phyloP scores from a whole-genome alignment of 768 basidiomycete genomes.

The Kwoniella europaea region DNA sequence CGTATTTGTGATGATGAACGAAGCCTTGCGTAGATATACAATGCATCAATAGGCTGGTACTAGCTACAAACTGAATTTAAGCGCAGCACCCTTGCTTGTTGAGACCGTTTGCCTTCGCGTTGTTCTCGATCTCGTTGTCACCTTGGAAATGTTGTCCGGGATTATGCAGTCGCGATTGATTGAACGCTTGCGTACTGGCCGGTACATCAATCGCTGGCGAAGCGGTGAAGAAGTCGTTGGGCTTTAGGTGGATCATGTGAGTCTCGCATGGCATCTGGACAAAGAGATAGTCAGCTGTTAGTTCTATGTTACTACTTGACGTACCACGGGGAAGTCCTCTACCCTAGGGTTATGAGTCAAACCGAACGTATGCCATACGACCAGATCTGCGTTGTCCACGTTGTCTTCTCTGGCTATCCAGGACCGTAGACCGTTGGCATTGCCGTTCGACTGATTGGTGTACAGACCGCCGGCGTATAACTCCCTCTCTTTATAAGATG shows the following conservation, averaged over 20 bases:
- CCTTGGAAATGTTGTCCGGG: slow-evolving; percentile 17
- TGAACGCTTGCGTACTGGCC: slow-evolving; percentile 37
- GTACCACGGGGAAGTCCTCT: slow-evolving; percentile 52
- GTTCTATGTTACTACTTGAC: not conserved
- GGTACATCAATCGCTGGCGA: slow-evolving; percentile 49
- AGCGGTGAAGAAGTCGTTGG: slow-evolving; percentile 44
- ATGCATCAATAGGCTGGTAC: no score
- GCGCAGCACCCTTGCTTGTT: not conserved
- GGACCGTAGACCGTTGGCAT: slow-evolving; percentile 37
- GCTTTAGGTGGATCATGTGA: slow-evolving; percentile 17
- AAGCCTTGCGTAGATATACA: no score
- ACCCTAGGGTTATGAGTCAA: slow-evolving; percentile 50
- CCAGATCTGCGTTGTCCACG: slow-evolving; percentile 37
- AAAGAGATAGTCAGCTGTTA: not conserved
- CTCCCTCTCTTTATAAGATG: slow-evolving; percentile 45
- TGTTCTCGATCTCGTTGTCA: not conserved
- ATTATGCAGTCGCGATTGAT: slow-evolving; percentile 20
- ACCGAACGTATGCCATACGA: slow-evolving; percentile 54
- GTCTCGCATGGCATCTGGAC: slow-evolving; percentile 22
- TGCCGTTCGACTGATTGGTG: slow-evolving; percentile 48
- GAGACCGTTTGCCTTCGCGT: slow-evolving; percentile 11
- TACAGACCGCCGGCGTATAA: slow-evolving; percentile 45
- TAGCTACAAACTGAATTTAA: not conserved
- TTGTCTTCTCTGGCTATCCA: slow-evolving; percentile 18
- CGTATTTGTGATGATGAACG: no score